phyloP scores from a whole-genome alignment of 352 stramenopile species.

The Phytopythium mirpurense region DNA sequence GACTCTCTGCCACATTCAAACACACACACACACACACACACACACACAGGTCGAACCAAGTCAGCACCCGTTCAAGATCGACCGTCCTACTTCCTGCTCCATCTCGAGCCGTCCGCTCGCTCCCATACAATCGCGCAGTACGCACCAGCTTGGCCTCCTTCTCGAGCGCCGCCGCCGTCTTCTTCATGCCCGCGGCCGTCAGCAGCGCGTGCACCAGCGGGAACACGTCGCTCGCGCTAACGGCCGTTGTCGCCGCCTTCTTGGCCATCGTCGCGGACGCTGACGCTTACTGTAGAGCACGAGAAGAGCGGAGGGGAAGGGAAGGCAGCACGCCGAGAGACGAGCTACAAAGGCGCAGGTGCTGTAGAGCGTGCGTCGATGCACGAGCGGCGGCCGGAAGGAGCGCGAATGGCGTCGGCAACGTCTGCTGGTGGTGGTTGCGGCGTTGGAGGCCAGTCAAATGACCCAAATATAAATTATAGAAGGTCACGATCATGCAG shows the following conservation, averaged over 20 bases:
- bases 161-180: conserved; percentile 48
- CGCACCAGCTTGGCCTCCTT: conserved; percentile 73
- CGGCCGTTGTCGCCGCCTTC: conserved; percentile 15
- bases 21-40: no score
- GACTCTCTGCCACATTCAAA: no score
- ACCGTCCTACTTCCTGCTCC: no score
- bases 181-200: conserved; percentile 58
- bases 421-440: neutral
- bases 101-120: no score
- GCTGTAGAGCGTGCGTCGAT: neutral
- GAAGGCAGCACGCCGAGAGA: neutral
- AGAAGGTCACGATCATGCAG: no score
- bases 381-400: neutral
- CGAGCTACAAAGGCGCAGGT: neutral
- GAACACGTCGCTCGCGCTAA: conserved; percentile 72
- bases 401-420: conserved; percentile 1
- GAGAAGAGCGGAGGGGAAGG: neutral
- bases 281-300: no score
- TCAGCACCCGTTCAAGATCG: no score
- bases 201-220: conserved; percentile 73
- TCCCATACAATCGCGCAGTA: conserved; percentile 6
- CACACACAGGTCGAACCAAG: no score
- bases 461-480: neutral
- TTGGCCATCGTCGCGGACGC: conserved; percentile 13
- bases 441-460: conserved; percentile 1